A percentile compares a stretch with the other conserved stretches of the same genome.
These are phyloP conservation scores for Chrysoporthe puriensis DNA, from an alignment of 2,329 filamentous ascomycete species.

Conservation along the genomic window DNA sequence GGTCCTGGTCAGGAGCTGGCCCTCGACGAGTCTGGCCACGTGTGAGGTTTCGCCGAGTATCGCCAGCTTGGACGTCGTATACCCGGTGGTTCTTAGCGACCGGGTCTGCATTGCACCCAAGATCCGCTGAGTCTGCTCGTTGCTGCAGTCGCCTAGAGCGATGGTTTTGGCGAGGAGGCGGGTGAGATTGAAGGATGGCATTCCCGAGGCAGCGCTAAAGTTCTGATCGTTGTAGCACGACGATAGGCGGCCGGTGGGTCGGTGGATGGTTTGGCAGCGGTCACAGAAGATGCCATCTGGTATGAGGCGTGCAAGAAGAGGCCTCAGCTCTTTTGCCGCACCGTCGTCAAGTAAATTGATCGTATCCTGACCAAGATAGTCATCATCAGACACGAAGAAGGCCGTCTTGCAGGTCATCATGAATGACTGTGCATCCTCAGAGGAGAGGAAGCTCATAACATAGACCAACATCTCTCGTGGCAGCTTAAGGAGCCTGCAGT, in stretches of 20 bases:
- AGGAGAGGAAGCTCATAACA: no score
- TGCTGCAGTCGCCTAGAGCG: background rate
- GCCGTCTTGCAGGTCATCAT: background rate
- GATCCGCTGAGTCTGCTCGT: background rate
- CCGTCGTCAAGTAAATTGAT: no score
- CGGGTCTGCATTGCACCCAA: background rate
- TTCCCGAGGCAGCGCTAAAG: background rate
- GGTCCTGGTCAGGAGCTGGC: conserved; percentile 9
- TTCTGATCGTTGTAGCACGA: conserved; percentile 5
- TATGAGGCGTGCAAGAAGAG: background rate
- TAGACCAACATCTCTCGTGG: no score
- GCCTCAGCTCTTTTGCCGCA: background rate
- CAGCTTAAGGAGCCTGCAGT: no score
- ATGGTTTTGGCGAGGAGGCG: conserved; percentile 7
- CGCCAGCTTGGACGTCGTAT: background rate
- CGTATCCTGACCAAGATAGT: no score
- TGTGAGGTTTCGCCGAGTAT: conserved; percentile 1
- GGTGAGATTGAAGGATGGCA: background rate
- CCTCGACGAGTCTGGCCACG: conserved; percentile 4
- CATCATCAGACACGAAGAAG: no score
- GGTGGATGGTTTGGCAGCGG: background rate
- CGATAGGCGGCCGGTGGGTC: background rate
- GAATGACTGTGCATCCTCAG: background rate
- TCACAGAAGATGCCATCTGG: background rate
- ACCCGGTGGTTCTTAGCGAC: background rate